Conservation (phyloP, 306 rosid species). For the Prunus campanulata region DNA sequence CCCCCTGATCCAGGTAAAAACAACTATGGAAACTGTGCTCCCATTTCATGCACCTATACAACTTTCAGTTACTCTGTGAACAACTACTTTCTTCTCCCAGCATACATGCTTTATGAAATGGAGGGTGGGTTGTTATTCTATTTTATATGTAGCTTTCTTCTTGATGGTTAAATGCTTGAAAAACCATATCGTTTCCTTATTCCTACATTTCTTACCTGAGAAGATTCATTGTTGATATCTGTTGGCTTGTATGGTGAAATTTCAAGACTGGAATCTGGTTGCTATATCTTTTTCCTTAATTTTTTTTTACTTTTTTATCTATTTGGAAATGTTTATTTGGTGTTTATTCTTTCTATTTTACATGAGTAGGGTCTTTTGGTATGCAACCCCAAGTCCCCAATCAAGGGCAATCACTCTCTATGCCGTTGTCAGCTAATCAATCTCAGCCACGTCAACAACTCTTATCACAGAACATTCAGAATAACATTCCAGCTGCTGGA, state of each 20-base stretch:
- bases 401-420: conserved; percentile 64
- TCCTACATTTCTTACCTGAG: neutral
- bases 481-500: conserved; percentile 41
- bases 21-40: neutral
- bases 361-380: conserved; percentile 47
- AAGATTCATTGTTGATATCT: neutral
- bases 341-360: neutral
- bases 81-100: neutral
- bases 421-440: conserved; percentile 48
- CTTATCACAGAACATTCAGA: conserved; percentile 69
- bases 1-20: conserved; percentile 61
- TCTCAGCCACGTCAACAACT: conserved; percentile 65
- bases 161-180: neutral
- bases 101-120: neutral
- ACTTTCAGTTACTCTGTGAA: neutral
- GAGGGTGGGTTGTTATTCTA: neutral
- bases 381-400: conserved; percentile 56
- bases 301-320: neutral
- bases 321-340: neutral
- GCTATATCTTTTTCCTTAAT: neutral
- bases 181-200: neutral
- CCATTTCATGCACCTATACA: too few species aligned
- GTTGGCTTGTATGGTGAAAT: neutral
- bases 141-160: neutral
- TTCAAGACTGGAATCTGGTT: neutral